Evolutionary conservation across 2,329 filamentous ascomycete genomes (phyloP).

Genomic region (Gaeumannomyces tritici): DNA sequence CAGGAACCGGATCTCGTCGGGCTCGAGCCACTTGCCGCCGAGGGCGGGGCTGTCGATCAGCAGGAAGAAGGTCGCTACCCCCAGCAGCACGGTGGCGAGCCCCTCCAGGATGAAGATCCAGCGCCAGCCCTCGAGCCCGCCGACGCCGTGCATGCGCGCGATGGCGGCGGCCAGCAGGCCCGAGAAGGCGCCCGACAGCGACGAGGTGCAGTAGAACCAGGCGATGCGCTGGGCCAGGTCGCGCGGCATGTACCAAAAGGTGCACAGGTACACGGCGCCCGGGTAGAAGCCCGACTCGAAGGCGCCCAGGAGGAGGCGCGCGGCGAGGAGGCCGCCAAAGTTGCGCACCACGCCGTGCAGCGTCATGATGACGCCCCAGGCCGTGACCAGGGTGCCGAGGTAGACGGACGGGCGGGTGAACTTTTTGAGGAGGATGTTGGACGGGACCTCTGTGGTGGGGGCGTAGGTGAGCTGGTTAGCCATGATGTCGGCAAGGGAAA

Average conservation of each 20-base stretch:
- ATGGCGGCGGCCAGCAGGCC: slow-evolving; percentile 7
- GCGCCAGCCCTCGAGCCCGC: slow-evolving; percentile 10
- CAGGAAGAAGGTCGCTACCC: slow-evolving; percentile 31
- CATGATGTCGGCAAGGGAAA: no score
- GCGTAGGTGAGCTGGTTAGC: slow-evolving; percentile 20
- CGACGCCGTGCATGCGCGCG: slow-evolving; percentile 4
- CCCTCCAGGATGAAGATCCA: slow-evolving; percentile 46
- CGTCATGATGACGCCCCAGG: slow-evolving; percentile 33
- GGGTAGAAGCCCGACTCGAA: slow-evolving; percentile 19
- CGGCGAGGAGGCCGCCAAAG: slow-evolving; percentile 1
- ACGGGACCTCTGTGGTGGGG: slow-evolving; percentile 51
- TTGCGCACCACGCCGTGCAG: neutral
- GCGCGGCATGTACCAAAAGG: slow-evolving; percentile 20
- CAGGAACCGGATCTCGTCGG: slow-evolving; percentile 29
- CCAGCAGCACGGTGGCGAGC: slow-evolving; percentile 26
- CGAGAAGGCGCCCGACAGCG: slow-evolving; percentile 7
- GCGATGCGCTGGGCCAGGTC: slow-evolving; percentile 13
- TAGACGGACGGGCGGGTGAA: slow-evolving; percentile 19
- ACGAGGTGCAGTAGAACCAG: slow-evolving; percentile 4
- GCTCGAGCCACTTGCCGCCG: slow-evolving; percentile 24
- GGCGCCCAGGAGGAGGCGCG: neutral
- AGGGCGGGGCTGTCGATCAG: slow-evolving; percentile 30
- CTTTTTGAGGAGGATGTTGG: slow-evolving; percentile 39
- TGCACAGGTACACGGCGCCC: slow-evolving; percentile 18
- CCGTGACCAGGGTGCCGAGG: neutral